phyloP scores from a whole-genome alignment of 2,329 filamentous ascomycete genomes.

The Trichoderma brevicompactum region DNA sequence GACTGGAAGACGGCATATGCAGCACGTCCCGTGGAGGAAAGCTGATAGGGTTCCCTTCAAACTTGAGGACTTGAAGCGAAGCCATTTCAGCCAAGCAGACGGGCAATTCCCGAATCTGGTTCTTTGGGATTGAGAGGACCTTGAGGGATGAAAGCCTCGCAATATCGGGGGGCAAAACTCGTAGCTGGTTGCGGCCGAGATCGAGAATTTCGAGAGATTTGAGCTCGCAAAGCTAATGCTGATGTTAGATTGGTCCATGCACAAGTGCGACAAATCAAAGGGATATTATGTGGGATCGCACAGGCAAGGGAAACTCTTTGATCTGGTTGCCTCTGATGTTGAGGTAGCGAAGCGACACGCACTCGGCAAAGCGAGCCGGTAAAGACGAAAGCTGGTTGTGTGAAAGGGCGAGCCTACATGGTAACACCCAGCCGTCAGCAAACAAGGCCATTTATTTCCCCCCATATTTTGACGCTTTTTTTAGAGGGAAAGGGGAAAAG shows the following conservation, averaged over 20 bases:
- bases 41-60: slow-evolving; percentile 83
- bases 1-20: slow-evolving; percentile 60
- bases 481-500: not conserved
- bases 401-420: slow-evolving; percentile 72
- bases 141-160: slow-evolving; percentile 82
- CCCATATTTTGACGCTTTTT: too few relatives aligned
- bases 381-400: slow-evolving; percentile 76
- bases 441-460: not conserved
- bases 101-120: slow-evolving; percentile 83
- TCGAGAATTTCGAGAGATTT: slow-evolving; percentile 90
- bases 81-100: slow-evolving; percentile 86
- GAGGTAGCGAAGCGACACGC: slow-evolving; percentile 76
- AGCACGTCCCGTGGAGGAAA: slow-evolving; percentile 76
- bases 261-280: not conserved
- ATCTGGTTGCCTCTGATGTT: slow-evolving; percentile 80
- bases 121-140: slow-evolving; percentile 85
- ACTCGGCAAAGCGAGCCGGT: slow-evolving; percentile 73
- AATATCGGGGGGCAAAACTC: slow-evolving; percentile 76
- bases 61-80: slow-evolving; percentile 84
- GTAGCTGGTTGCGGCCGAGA: slow-evolving; percentile 85
- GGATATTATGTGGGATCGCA: slow-evolving; percentile 41
- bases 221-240: slow-evolving; percentile 76
- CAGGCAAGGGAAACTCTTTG: slow-evolving; percentile 62
- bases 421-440: slow-evolving; percentile 22
- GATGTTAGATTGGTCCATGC: slow-evolving; percentile 32